phyloP scores from a whole-genome alignment of 2,329 filamentous ascomycete species.

The Gaeumannomyces tritici region DNA sequence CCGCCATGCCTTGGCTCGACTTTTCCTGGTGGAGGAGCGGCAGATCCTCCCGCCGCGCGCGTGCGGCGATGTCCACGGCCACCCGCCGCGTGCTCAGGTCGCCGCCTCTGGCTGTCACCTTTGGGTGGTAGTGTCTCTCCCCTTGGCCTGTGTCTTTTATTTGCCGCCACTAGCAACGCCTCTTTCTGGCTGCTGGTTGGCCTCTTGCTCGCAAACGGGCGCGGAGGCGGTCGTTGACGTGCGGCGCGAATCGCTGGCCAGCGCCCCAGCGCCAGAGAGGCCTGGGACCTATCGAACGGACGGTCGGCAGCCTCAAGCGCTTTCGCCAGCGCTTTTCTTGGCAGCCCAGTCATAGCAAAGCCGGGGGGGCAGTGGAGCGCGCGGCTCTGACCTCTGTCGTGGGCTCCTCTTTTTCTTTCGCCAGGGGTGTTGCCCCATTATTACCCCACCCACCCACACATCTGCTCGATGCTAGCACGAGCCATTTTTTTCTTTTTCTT shows the following conservation, averaged over 20 bases:
- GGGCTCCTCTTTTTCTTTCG: not conserved
- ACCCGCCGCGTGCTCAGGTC: too few species aligned
- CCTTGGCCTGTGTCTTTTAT: too few species aligned
- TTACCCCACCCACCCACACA: not conserved
- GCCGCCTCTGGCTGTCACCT: too few species aligned
- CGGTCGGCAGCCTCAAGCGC: not conserved
- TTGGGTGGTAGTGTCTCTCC: too few species aligned
- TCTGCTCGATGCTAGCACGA: not conserved
- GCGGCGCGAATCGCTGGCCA: not conserved
- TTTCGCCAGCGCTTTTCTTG: not conserved
- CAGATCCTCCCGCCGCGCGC: not conserved
- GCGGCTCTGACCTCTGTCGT: slow-evolving; percentile 1
- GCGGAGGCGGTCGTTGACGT: too few species aligned
- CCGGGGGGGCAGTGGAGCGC: not conserved
- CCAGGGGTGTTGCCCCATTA: not conserved
- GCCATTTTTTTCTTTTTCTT: not conserved
- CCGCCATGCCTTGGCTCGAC: not conserved
- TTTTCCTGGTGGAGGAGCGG: not conserved
- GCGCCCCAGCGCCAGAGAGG: not conserved
- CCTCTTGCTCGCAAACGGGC: too few species aligned
- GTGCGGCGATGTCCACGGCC: not conserved
- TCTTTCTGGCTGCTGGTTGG: not conserved
- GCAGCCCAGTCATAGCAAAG: not conserved
- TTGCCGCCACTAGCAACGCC: not conserved
- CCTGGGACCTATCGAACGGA: not conserved